Evolutionary conservation across 257 asterid species (phyloP).

Genomic region (Jasminum sambac): DNA sequence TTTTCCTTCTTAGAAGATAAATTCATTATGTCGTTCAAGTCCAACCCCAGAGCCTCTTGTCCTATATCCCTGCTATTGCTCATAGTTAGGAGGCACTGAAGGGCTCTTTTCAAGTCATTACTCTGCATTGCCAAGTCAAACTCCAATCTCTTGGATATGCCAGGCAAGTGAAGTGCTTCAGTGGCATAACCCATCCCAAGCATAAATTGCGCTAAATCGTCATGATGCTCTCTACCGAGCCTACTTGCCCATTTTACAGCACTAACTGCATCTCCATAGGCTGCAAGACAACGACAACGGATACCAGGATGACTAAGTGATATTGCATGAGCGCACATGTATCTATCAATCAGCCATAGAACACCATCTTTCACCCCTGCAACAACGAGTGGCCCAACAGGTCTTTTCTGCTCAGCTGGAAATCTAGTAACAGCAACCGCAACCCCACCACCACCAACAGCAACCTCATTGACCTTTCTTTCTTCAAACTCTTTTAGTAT

Average conservation of each 20-base stretch:
- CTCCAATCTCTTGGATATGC: conserved; percentile 92
- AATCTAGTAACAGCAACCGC: conserved; percentile 94
- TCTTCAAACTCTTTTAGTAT: conserved; percentile 65
- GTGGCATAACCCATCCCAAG: conserved; percentile 99
- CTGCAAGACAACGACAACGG: conserved; percentile 97
- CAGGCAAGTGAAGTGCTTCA: conserved; percentile 99
- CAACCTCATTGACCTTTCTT: conserved; percentile 78
- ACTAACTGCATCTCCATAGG: conserved; percentile 98
- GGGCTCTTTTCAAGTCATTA: conserved; percentile 87
- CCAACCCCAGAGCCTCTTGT: conserved; percentile 89
- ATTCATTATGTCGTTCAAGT: conserved; percentile 88
- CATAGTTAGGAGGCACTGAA: conserved; percentile 92
- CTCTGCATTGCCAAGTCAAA: conserved; percentile 98
- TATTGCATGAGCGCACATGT: conserved; percentile 96
- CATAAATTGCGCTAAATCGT: conserved; percentile 97
- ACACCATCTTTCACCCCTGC: conserved; percentile 97
- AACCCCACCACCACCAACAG: conserved; percentile 97
- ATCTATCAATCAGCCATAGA: conserved; percentile 90
- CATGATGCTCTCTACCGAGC: conserved; percentile 98
- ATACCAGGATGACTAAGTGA: conserved; percentile 98
- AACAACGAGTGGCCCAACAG: conserved; percentile 88
- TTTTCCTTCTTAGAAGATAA: conserved; percentile 80
- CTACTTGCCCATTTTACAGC: conserved; percentile 99
- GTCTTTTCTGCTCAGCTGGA: conserved; percentile 95
- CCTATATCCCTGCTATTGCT: conserved; percentile 98